Evolutionary conservation across 176 grass and related monocot genomes (phyloP).

Genomic region (Oropetium thomaeum): DNA sequence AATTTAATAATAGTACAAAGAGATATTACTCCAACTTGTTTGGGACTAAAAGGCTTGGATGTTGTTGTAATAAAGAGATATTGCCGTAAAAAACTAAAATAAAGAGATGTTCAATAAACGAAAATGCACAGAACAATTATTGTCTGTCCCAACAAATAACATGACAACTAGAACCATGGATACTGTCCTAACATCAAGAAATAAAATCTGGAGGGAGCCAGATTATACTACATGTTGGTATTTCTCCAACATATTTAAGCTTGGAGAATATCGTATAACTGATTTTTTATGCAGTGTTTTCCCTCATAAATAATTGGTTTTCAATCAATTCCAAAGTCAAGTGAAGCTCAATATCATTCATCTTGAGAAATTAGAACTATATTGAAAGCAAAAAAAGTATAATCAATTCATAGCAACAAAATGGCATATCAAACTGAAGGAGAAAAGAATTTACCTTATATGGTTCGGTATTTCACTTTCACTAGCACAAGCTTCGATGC

Average conservation of each 20-base stretch:
- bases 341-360: conserved; percentile 20
- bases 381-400: not conserved
- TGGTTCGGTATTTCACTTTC: conserved; percentile 73
- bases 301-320: too few relatives aligned
- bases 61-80: too few relatives aligned
- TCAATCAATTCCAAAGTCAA: too few relatives aligned
- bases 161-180: not conserved
- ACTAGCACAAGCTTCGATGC: conserved; percentile 86
- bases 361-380: conserved; percentile 14
- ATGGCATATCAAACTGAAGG: conserved; percentile 3
- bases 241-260: conserved; percentile 6
- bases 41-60: too few relatives aligned
- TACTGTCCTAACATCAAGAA: not conserved
- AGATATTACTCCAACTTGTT: too few relatives aligned
- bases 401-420: conserved; percentile 18
- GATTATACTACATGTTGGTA: conserved; percentile 12
- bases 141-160: not conserved
- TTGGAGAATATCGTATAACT: conserved; percentile 4
- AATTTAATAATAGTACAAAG: conserved; percentile 34
- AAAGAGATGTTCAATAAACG: conserved; percentile 1
- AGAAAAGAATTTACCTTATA: conserved; percentile 60
- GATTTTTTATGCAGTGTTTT: too few relatives aligned
- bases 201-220: not conserved
- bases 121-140: not conserved
- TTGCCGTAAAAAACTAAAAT: too few relatives aligned